Evolutionary conservation across 179 eudicot genomes (phyloP), one percentile per base, ranked within the genome.

Genomic region (Beta corolliflora): DNA sequence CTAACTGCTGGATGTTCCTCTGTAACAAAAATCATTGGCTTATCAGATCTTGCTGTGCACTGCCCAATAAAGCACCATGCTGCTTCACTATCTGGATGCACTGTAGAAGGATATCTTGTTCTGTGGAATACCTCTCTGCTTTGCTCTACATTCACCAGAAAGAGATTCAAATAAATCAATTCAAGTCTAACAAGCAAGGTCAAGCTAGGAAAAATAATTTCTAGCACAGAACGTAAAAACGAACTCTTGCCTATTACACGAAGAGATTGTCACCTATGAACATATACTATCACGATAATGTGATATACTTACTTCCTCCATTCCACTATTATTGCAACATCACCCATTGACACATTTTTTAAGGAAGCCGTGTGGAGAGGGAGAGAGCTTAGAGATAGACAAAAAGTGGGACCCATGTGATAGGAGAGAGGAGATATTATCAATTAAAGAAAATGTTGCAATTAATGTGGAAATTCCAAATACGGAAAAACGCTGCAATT

Each of bases 81-180:
- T 90, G 87, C 89, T 91, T 86, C 81, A 95, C 90, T 81, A 95
- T 92, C 85, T 82, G 81, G 78, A 91, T 85, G 44, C 94, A 87
- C 77, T 89, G 90, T 65, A 92, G 86, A 65, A 95, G 89, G 81
- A 95, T 89, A 83, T 94, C 93, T 85, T 95, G 95, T 71, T 92
- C 88, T 8, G 91, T 84, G 6, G 90, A 74, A 75, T 79, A 91
- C 55, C 90, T 75, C 81, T 88, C 91, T 5, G 89, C 89, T 86
- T 94, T 92, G 85, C 87, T 91, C 99, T 95, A 21, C 41, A 86
- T 63, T 59, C 65, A 76, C 31, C 82, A 74, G 79, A 45, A 78
- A 63, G 53, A 44, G 59, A 50, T 23, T 58, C 61, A 61, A 18
- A 79, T 18, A 55, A 23, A 71, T 65, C 45, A 81, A 50, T 66